Conservation (phyloP, 139 green algal species). For the Picochlorum sp. region DNA sequence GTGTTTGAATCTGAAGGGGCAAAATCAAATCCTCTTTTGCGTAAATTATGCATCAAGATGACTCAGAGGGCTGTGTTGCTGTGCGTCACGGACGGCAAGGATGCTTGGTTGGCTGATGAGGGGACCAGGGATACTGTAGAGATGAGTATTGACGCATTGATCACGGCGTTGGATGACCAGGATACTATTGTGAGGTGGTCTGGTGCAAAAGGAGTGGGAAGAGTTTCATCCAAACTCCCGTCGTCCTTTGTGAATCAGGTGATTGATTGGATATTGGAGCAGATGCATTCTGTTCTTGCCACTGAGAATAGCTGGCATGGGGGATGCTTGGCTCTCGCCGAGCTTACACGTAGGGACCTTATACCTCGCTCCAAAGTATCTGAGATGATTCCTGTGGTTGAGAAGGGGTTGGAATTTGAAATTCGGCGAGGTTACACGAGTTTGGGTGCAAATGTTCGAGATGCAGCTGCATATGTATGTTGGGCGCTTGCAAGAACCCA, state of each 20-base stretch:
- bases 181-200: slow-evolving; percentile 94
- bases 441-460: slow-evolving; percentile 88
- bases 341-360: slow-evolving; percentile 84
- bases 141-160: slow-evolving; percentile 40
- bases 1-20: neutral
- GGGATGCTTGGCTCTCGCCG: slow-evolving; percentile 87
- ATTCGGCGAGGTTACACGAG: slow-evolving; percentile 74
- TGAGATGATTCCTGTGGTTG: slow-evolving; percentile 36
- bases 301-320: slow-evolving; percentile 88
- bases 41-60: slow-evolving; percentile 83
- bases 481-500: slow-evolving; percentile 92
- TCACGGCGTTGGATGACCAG: slow-evolving; percentile 65
- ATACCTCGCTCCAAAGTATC: slow-evolving; percentile 62
- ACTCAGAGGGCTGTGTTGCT: slow-evolving; percentile 63
- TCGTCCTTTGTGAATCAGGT: slow-evolving; percentile 78
- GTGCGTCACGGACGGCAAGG: slow-evolving; percentile 14
- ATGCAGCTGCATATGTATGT: slow-evolving; percentile 94
- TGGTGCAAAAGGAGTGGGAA: slow-evolving; percentile 85
- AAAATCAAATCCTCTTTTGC: slow-evolving; percentile 24
- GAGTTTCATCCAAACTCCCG: slow-evolving; percentile 75
- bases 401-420: slow-evolving; percentile 79
- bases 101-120: slow-evolving; percentile 5
- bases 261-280: slow-evolving; percentile 58
- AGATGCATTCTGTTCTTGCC: slow-evolving; percentile 36
- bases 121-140: neutral